A percentile compares a stretch with the other conserved stretches of the same genome.
These are phyloP conservation scores for Cystobasidiopsis lactophilus DNA, from an alignment of 768 basidiomycete species.

Conservation along the genomic window DNA sequence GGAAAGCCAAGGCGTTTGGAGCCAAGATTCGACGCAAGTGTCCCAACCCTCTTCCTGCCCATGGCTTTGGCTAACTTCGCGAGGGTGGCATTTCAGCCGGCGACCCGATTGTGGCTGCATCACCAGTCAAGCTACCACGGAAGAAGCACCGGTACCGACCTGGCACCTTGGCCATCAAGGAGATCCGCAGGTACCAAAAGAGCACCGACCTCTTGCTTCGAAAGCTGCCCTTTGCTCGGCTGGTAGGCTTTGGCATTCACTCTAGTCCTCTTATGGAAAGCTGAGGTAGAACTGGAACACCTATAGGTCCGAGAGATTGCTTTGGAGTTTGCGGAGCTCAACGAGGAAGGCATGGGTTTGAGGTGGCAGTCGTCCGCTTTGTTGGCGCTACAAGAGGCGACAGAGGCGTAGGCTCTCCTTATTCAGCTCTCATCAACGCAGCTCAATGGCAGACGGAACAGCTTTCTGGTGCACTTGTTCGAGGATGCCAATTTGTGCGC, in stretches of 20 bases:
- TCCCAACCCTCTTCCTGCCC: too few relatives aligned
- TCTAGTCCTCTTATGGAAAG: background rate
- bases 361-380: conserved; percentile 94
- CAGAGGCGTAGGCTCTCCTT: conserved; percentile 46
- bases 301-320: conserved; percentile 83
- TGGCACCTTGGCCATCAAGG: conserved; percentile 91
- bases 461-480: conserved; percentile 67
- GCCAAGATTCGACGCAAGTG: background rate
- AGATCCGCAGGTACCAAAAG: conserved; percentile 93
- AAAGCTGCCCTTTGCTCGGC: conserved; percentile 34
- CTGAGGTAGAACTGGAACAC: background rate
- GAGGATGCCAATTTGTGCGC: conserved; percentile 82
- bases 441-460: conserved; percentile 7
- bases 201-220: conserved; percentile 19
- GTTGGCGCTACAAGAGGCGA: conserved; percentile 84
- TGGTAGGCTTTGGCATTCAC: conserved; percentile 32
- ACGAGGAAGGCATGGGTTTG: conserved; percentile 37
- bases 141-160: conserved; percentile 48
- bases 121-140: conserved; percentile 31
- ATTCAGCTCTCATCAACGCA: background rate
- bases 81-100: background rate
- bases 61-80: too few relatives aligned
- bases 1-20: background rate
- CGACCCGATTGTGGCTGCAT: background rate
- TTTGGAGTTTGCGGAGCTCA: conserved; percentile 42